Conservation (phyloP, 805 yeast genomes). For the Yarrowia sp. region DNA sequence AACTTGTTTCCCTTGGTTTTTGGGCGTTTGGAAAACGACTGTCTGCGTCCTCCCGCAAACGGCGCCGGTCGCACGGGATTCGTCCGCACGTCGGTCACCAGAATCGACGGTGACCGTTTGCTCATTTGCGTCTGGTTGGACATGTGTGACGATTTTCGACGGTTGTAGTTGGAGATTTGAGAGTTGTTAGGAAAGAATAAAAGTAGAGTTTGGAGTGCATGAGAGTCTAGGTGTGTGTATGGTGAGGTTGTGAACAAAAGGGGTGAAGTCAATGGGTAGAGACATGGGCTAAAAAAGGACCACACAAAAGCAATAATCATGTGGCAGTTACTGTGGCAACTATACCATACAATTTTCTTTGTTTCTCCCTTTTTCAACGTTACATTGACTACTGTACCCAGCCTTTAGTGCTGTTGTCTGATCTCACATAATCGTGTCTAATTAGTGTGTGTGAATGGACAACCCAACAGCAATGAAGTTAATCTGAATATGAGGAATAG, state of each 20-base stretch:
- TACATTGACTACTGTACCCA: too few relatives aligned
- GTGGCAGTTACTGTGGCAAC: too few relatives aligned
- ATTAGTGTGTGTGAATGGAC: too few relatives aligned
- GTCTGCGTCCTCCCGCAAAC: slow-evolving; percentile 45
- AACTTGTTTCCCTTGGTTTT: slow-evolving; percentile 53
- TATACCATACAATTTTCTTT: too few relatives aligned
- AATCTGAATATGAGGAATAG: too few relatives aligned
- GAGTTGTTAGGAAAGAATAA: slow-evolving; percentile 2
- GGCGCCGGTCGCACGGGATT: slow-evolving; percentile 53
- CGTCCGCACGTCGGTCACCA: slow-evolving; percentile 87
- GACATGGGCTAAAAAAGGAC: too few relatives aligned
- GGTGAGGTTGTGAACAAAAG: background rate
- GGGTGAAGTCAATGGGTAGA: background rate
- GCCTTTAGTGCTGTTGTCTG: too few relatives aligned
- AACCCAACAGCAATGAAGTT: too few relatives aligned
- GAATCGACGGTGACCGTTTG: slow-evolving; percentile 88
- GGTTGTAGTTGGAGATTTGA: background rate
- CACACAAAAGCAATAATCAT: too few relatives aligned
- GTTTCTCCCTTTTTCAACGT: too few relatives aligned
- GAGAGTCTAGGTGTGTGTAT: slow-evolving; percentile 60
- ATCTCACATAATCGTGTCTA: too few relatives aligned
- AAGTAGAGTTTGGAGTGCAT: slow-evolving; percentile 53
- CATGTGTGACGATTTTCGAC: slow-evolving; percentile 4
- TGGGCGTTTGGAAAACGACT: slow-evolving; percentile 28
- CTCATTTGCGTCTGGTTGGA: slow-evolving; percentile 60